Percentiles rank a stretch among this genome's conserved stretches.
Evolutionary conservation across 2,329 filamentous ascomycete genomes (phyloP).

Genomic region (Corynespora cassiicola): DNA sequence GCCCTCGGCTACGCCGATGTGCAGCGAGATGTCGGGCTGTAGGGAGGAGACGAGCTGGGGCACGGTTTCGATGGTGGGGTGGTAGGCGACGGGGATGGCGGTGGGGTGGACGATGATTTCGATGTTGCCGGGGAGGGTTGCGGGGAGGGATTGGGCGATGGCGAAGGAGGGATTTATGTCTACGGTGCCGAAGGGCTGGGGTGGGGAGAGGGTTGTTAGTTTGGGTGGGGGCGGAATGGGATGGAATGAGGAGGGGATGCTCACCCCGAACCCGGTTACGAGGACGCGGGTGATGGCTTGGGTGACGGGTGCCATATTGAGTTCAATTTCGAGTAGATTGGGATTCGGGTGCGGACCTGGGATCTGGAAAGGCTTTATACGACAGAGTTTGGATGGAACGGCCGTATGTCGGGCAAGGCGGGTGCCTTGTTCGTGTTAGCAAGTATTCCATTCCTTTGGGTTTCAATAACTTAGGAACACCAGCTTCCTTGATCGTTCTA

Average conservation of each 20-base stretch:
- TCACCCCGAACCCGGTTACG: slow-evolving; percentile 53
- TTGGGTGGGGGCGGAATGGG: slow-evolving; percentile 5
- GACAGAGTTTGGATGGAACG: too few species aligned
- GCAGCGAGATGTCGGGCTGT: slow-evolving; percentile 68
- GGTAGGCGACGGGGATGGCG: slow-evolving; percentile 75
- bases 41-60: slow-evolving; percentile 65
- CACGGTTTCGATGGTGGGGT: slow-evolving; percentile 66
- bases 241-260: slow-evolving; percentile 17
- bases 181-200: slow-evolving; percentile 74
- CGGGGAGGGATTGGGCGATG: slow-evolving; percentile 73
- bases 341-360: background rate
- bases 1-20: slow-evolving; percentile 79
- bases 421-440: too few species aligned
- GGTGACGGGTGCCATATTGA: slow-evolving; percentile 18
- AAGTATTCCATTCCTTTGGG: too few species aligned
- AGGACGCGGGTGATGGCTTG: slow-evolving; percentile 45
- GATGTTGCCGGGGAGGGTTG: slow-evolving; percentile 40
- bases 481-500: too few species aligned
- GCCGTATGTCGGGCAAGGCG: too few species aligned
- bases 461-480: too few species aligned
- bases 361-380: background rate
- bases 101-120: slow-evolving; percentile 70
- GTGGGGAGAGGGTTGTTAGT: slow-evolving; percentile 1
- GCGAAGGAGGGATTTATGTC: slow-evolving; percentile 81
- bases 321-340: slow-evolving; percentile 5